Evolutionary conservation across 1,139 yeast genomes (phyloP).

Genomic region (Suhomyces kunorum): DNA sequence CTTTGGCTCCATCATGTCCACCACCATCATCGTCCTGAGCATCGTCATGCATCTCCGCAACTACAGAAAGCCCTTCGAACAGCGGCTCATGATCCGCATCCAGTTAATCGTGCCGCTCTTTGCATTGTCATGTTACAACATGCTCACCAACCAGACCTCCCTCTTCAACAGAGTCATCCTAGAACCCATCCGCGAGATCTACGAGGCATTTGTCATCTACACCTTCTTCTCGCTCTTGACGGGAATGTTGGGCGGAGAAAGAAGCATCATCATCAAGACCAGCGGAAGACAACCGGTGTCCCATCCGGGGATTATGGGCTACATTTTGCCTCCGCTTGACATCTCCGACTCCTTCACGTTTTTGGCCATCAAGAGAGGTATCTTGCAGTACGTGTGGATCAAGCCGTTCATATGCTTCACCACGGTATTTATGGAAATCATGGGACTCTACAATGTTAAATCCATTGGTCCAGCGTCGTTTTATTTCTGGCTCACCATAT

Average conservation of each 20-base stretch:
- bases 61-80: slow-evolving; percentile 88
- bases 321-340: slow-evolving; percentile 61
- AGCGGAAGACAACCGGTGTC: slow-evolving; percentile 72
- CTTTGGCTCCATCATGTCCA: slow-evolving; percentile 35
- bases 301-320: slow-evolving; percentile 65
- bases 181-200: slow-evolving; percentile 83
- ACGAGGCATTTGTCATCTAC: slow-evolving; percentile 94
- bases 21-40: slow-evolving; percentile 34
- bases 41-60: slow-evolving; percentile 48
- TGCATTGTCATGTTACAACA: slow-evolving; percentile 53
- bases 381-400: slow-evolving; percentile 92
- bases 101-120: slow-evolving; percentile 65
- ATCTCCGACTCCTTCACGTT: slow-evolving; percentile 85
- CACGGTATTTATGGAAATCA: slow-evolving; percentile 51
- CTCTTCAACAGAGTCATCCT: slow-evolving; percentile 46
- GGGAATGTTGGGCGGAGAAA: slow-evolving; percentile 86
- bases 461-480: slow-evolving; percentile 51
- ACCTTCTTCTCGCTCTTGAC: slow-evolving; percentile 86
- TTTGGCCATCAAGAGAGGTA: slow-evolving; percentile 75
- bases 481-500: slow-evolving; percentile 65
- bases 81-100: slow-evolving; percentile 80
- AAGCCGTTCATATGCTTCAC: slow-evolving; percentile 75
- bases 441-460: slow-evolving; percentile 54
- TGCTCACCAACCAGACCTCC: slow-evolving; percentile 48
- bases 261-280: slow-evolving; percentile 71